A percentile compares a stretch with the other conserved stretches of the same genome.
Conservation (phyloP, 805 yeast species). For the Ogataea parapolymorpha region DNA sequence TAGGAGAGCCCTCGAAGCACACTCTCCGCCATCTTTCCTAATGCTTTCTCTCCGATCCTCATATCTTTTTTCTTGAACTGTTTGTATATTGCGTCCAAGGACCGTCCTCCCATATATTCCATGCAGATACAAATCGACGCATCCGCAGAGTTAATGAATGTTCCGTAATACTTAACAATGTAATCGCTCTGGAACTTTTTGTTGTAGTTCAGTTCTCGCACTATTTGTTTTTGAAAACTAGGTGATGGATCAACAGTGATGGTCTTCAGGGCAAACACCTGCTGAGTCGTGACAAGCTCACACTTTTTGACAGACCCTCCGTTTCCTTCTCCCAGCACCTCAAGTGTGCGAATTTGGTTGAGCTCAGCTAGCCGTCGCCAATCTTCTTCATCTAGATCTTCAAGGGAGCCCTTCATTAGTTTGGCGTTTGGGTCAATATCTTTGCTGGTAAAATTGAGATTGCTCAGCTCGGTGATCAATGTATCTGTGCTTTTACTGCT, state of each 20-base stretch:
- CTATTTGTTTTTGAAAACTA: constrained; percentile 82
- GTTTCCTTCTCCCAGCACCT: constrained; percentile 86
- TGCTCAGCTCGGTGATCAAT: constrained; percentile 8
- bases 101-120: constrained; percentile 96
- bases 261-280: constrained; percentile 77
- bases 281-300: constrained; percentile 48
- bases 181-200: constrained; percentile 75
- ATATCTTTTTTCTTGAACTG: constrained; percentile 71
- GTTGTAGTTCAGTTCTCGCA: constrained; percentile 88
- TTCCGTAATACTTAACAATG: constrained; percentile 91
- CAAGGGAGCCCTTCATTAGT: constrained; percentile 7
- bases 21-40: constrained; percentile 86
- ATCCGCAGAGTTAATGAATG: constrained; percentile 71
- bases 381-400: constrained; percentile 62
- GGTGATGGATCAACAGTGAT: constrained; percentile 78
- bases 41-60: constrained; percentile 85
- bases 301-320: constrained; percentile 91
- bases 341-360: constrained; percentile 63
- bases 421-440: not conserved
- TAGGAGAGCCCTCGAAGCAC: constrained; percentile 84
- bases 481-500: constrained; percentile 10
- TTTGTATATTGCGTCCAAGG: constrained; percentile 87
- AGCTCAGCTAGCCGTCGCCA: constrained; percentile 65
- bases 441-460: constrained; percentile 4
- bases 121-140: constrained; percentile 89